Evolutionary conservation across 495 filamentous ascomycete genomes (phyloP).

Genomic region (Talaromyces stipitatus): DNA sequence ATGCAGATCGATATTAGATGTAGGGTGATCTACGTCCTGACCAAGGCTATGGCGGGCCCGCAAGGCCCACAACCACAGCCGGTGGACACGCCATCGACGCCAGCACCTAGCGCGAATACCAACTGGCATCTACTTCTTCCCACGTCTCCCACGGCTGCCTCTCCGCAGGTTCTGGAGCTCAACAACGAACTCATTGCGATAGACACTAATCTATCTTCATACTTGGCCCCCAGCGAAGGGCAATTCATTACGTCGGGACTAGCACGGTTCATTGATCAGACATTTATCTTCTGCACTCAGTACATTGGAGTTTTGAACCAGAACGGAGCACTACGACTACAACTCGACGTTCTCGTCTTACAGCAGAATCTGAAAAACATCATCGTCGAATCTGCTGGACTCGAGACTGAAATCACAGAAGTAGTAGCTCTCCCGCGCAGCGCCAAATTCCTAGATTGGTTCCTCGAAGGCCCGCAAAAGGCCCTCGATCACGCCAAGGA

Average conservation of each 20-base stretch:
- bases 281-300: slow-evolving; percentile 56
- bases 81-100: slow-evolving; percentile 34
- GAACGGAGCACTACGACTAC: slow-evolving; percentile 71
- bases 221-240: slow-evolving; percentile 53
- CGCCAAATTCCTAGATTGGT: slow-evolving; percentile 72
- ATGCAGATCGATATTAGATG: slow-evolving; percentile 83
- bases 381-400: slow-evolving; percentile 25
- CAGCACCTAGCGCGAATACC: slow-evolving; percentile 43
- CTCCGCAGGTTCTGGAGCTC: slow-evolving; percentile 65
- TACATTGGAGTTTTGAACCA: slow-evolving; percentile 64
- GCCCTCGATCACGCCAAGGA: slow-evolving; percentile 57
- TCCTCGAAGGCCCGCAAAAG: slow-evolving; percentile 65
- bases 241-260: slow-evolving; percentile 70
- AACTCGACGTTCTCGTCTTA: slow-evolving; percentile 85
- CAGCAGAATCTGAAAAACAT: slow-evolving; percentile 95
- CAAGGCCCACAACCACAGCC: slow-evolving; percentile 27
- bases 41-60: slow-evolving; percentile 38
- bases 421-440: slow-evolving; percentile 61
- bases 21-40: slow-evolving; percentile 62
- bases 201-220: slow-evolving; percentile 67
- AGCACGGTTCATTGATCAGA: slow-evolving; percentile 59
- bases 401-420: slow-evolving; percentile 17
- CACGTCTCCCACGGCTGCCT: slow-evolving; percentile 69
- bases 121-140: slow-evolving; percentile 66
- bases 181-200: slow-evolving; percentile 76